phyloP scores from a whole-genome alignment of 805 yeast genomes.

The Candida argentea region DNA sequence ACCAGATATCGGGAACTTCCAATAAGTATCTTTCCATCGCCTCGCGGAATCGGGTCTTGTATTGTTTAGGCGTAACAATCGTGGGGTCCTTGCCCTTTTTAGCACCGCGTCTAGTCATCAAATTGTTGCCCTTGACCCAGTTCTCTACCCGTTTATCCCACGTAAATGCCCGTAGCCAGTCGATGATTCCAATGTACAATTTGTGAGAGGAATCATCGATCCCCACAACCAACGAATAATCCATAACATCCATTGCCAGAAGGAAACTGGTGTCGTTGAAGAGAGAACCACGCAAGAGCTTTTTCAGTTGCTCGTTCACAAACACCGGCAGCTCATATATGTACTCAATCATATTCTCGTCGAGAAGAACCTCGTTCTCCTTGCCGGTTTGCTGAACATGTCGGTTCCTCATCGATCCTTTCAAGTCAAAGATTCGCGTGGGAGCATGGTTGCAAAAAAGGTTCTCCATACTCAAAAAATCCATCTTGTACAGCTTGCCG shows the following conservation, averaged over 20 bases:
- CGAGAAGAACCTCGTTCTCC: constrained; percentile 87
- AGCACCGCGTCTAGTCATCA: constrained; percentile 53
- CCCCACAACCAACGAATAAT: constrained; percentile 90
- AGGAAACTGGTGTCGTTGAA: constrained; percentile 93
- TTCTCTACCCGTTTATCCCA: constrained; percentile 98
- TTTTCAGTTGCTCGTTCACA: constrained; percentile 86
- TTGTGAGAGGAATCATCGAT: constrained; percentile 59
- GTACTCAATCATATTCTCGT: constrained; percentile 97
- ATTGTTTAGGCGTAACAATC: constrained; percentile 93
- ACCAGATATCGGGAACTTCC: constrained; percentile 82
- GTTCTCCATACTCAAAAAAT: constrained; percentile 92
- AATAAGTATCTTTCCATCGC: constrained; percentile 95
- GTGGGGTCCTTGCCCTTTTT: constrained; percentile 91
- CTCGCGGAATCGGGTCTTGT: constrained; percentile 86
- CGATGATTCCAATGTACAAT: constrained; percentile 87
- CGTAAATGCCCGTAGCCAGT: constrained; percentile 90
- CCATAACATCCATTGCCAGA: constrained; percentile 98
- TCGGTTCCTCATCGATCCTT: constrained; percentile 96
- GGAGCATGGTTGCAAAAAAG: constrained; percentile 77
- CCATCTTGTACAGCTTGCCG: constrained; percentile 74
- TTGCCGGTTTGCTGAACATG: constrained; percentile 95
- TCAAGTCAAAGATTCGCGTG: constrained; percentile 83
- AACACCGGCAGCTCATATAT: constrained; percentile 93
- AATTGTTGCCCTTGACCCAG: constrained; percentile 89
- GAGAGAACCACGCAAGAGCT: constrained; percentile 72